phyloP scores from a whole-genome alignment of 257 asterid species.

The Penstemon davidsonii region DNA sequence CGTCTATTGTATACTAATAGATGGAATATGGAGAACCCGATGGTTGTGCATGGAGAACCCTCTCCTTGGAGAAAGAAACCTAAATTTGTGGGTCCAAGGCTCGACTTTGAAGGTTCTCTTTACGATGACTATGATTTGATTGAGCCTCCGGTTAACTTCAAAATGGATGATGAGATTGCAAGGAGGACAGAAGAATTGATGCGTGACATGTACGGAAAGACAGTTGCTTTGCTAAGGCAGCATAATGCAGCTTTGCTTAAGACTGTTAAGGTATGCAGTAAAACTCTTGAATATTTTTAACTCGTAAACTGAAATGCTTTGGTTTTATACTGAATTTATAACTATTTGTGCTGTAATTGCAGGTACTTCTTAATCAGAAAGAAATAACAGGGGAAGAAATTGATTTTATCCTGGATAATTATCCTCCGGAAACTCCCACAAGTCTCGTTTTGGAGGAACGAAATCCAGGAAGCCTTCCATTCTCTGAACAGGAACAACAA shows the following conservation, averaged over 20 bases:
- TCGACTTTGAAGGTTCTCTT: slow-evolving; percentile 91
- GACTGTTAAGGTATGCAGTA: slow-evolving; percentile 66
- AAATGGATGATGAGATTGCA: slow-evolving; percentile 78
- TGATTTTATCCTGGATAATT: slow-evolving; percentile 63
- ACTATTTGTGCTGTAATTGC: slow-evolving; percentile 17
- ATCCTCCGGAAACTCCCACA: slow-evolving; percentile 75
- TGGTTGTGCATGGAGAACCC: slow-evolving; percentile 93
- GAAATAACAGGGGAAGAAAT: slow-evolving; percentile 84
- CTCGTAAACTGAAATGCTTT: not conserved
- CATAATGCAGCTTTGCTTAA: slow-evolving; percentile 86
- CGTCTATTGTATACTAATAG: slow-evolving; percentile 35
- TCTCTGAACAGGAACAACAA: slow-evolving; percentile 33
- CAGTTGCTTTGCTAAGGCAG: slow-evolving; percentile 65
- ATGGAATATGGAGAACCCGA: slow-evolving; percentile 92
- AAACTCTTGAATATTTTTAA: not conserved
- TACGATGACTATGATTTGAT: slow-evolving; percentile 70
- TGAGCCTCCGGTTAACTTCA: slow-evolving; percentile 77
- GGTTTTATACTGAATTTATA: not conserved
- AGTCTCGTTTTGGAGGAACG: slow-evolving; percentile 69
- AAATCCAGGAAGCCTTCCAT: slow-evolving; percentile 78
- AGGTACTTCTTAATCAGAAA: slow-evolving; percentile 83
- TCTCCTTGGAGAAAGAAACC: slow-evolving; percentile 79
- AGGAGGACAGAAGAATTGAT: slow-evolving; percentile 75
- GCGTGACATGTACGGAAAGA: slow-evolving; percentile 64
- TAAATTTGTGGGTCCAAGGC: slow-evolving; percentile 80